phyloP scores from a whole-genome alignment of 768 basidiomycete genomes.

The Amyloporia xantha region DNA sequence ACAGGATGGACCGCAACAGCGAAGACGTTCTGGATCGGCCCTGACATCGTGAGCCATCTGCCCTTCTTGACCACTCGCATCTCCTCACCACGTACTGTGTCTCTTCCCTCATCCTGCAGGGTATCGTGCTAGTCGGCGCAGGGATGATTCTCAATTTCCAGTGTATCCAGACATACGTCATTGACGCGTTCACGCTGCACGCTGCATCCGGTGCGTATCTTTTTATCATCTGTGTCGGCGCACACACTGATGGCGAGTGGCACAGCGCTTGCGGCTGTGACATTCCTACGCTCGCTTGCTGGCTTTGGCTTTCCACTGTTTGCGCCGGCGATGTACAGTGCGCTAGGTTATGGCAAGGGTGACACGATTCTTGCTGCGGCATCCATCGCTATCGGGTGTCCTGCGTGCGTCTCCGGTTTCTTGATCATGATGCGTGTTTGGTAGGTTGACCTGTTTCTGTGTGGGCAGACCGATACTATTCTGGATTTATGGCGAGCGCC shows the following conservation, averaged over 20 bases:
- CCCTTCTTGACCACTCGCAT: too few relatives aligned
- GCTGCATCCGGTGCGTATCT: constrained; percentile 51
- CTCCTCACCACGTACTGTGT: too few relatives aligned
- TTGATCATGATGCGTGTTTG: constrained; percentile 30
- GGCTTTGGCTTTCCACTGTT: constrained; percentile 78
- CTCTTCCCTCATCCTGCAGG: constrained; percentile 40
- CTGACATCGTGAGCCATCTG: constrained; percentile 52
- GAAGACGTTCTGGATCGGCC: constrained; percentile 59
- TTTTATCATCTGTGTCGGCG: neutral
- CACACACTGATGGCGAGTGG: neutral
- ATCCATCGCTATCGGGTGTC: constrained; percentile 46
- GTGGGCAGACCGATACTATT: constrained; percentile 34
- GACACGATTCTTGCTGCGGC: constrained; percentile 55
- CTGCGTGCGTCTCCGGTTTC: constrained; percentile 27
- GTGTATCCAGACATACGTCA: constrained; percentile 57
- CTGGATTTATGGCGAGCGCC: constrained; percentile 41
- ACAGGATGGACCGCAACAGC: constrained; percentile 63
- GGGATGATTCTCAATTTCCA: constrained; percentile 58
- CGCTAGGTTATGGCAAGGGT: constrained; percentile 65
- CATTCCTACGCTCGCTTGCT: constrained; percentile 54
- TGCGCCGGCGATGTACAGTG: constrained; percentile 58
- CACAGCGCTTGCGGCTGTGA: constrained; percentile 57
- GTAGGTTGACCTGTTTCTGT: constrained; percentile 12
- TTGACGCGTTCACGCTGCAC: constrained; percentile 59
- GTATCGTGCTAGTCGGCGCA: constrained; percentile 48